Evolutionary conservation across 352 stramenopile species (phyloP).

Genomic region (Globisporangium paddicum): DNA sequence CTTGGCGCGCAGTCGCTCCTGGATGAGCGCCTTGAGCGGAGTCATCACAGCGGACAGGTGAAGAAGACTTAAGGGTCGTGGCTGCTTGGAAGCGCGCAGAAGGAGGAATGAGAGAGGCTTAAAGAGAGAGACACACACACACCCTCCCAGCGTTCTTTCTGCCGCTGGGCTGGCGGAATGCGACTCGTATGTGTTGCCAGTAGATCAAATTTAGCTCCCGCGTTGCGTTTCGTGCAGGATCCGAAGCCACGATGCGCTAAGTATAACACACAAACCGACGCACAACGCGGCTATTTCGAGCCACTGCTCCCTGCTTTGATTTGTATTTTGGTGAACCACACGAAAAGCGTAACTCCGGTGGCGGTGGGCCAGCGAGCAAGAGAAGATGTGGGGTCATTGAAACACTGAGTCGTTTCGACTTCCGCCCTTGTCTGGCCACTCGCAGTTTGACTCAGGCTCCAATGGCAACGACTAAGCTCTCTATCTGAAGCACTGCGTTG

Average conservation of each 20-base stretch:
- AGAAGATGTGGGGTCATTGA: too few species aligned
- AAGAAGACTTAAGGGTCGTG: not conserved
- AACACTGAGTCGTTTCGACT: too few species aligned
- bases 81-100: not conserved
- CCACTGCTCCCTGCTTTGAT: not conserved
- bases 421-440: too few species aligned
- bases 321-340: not conserved
- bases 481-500: too few species aligned
- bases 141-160: not conserved
- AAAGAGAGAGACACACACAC: not conserved
- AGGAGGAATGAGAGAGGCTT: not conserved
- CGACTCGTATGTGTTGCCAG: not conserved
- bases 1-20: constrained; percentile 65
- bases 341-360: not conserved
- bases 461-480: too few species aligned
- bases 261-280: not conserved
- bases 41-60: constrained; percentile 28
- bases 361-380: not conserved
- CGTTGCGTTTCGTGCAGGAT: not conserved
- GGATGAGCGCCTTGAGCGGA: constrained; percentile 64
- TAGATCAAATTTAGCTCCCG: not conserved
- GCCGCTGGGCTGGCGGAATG: not conserved
- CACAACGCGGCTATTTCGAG: not conserved
- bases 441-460: too few species aligned
- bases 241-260: not conserved